Evolutionary conservation across 225 moss, liverwort and hornwort species (phyloP).

Genomic region (Physcomitrium patens): DNA sequence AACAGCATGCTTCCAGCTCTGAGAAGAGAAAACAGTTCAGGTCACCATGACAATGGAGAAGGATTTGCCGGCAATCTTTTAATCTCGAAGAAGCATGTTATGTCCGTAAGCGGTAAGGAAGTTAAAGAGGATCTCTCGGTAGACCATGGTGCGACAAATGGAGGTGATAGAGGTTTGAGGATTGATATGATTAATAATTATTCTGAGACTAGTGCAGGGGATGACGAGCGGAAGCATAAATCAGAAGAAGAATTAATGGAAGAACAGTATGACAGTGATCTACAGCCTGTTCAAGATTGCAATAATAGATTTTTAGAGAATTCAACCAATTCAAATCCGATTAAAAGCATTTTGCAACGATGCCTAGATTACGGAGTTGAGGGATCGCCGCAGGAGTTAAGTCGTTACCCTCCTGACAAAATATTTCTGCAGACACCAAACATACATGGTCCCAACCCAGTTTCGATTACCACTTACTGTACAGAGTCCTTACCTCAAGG

Average conservation of each 20-base stretch:
- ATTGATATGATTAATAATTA: constrained; percentile 36
- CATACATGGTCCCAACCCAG: constrained; percentile 38
- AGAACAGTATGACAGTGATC: constrained; percentile 30
- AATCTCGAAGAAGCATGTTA: constrained; percentile 24
- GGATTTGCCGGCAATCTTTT: constrained; percentile 26
- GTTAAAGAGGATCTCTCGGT: constrained; percentile 31
- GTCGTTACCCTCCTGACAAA: constrained; percentile 23
- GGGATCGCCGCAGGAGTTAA: constrained; percentile 14
- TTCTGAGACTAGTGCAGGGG: constrained; percentile 41
- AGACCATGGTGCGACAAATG: constrained; percentile 30
- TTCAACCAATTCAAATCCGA: constrained; percentile 41
- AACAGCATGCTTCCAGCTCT: constrained; percentile 12
- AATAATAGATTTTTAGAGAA: constrained; percentile 46
- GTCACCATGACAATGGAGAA: constrained; percentile 20
- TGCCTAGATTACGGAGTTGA: constrained; percentile 31
- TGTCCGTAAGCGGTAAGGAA: constrained; percentile 38
- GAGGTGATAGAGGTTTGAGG: constrained; percentile 28
- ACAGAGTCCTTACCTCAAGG: constrained; percentile 60
- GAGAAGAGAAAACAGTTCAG: constrained; percentile 26
- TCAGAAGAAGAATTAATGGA: constrained; percentile 16
- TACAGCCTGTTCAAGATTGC: constrained; percentile 39
- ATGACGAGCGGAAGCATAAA: constrained; percentile 32
- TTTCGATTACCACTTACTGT: constrained; percentile 47
- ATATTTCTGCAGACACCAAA: constrained; percentile 26
- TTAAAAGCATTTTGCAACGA: constrained; percentile 38